Conservation (phyloP, 2,329 filamentous ascomycete species). For the Epichloe amarillans region DNA sequence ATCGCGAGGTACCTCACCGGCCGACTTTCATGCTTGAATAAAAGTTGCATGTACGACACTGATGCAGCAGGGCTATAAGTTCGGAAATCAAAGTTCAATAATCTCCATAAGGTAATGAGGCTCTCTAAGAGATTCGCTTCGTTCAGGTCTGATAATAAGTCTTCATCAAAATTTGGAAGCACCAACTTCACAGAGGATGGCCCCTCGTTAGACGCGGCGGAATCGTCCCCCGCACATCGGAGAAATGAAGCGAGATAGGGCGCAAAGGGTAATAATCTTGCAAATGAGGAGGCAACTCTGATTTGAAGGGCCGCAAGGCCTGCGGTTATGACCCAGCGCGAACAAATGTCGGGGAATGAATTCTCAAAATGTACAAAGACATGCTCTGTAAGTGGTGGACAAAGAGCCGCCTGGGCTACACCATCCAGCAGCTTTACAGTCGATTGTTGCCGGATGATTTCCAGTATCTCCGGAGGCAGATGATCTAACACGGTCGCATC, state of each 20-base stretch:
- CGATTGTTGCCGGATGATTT: slow-evolving; percentile 49
- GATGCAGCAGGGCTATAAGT: slow-evolving; percentile 53
- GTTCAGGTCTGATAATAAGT: slow-evolving; percentile 11
- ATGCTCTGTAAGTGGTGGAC: slow-evolving; percentile 54
- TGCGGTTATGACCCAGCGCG: slow-evolving; percentile 54
- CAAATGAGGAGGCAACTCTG: slow-evolving; percentile 55
- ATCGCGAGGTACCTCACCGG: slow-evolving; percentile 69
- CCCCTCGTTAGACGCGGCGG: slow-evolving; percentile 2
- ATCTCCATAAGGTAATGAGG: slow-evolving; percentile 50
- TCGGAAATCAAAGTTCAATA: slow-evolving; percentile 62
- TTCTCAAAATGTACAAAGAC: slow-evolving; percentile 64
- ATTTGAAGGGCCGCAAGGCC: slow-evolving; percentile 24
- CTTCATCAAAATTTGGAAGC: slow-evolving; percentile 17
- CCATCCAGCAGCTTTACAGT: slow-evolving; percentile 57
- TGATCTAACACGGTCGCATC: slow-evolving; percentile 41
- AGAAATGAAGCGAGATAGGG: slow-evolving; percentile 66
- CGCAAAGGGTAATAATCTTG: slow-evolving; percentile 67
- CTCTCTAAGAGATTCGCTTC: slow-evolving; percentile 15
- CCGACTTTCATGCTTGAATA: slow-evolving; percentile 48
- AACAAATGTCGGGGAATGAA: slow-evolving; percentile 70
- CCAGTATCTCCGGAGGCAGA: slow-evolving; percentile 57
- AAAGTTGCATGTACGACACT: slow-evolving; percentile 51
- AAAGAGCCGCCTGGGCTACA: slow-evolving; percentile 55
- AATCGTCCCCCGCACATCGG: slow-evolving; percentile 27
- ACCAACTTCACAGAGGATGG: slow-evolving; percentile 16